These are phyloP conservation scores for Boletus rubroflammeus DNA, from an alignment of 768 basidiomycete genomes.

Conservation along the genomic window DNA sequence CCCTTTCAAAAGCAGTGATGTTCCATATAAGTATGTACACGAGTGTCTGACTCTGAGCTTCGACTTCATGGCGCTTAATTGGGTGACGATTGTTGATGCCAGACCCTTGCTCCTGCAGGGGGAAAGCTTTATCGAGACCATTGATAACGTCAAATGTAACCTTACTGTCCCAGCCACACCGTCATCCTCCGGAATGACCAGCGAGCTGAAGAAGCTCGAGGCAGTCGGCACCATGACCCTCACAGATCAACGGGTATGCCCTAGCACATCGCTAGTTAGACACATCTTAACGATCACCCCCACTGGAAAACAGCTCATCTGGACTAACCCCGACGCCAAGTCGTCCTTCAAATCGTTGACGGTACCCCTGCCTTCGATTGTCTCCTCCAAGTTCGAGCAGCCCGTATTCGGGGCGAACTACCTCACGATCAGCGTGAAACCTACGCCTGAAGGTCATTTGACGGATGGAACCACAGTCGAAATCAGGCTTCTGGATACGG, in stretches of 20 bases:
- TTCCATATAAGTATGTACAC: neutral
- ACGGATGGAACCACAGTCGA: constrained; percentile 61
- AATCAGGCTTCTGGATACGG: constrained; percentile 61
- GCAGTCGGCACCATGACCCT: constrained; percentile 57
- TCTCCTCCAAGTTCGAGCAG: constrained; percentile 72
- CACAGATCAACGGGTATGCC: constrained; percentile 69
- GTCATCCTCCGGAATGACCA: constrained; percentile 48
- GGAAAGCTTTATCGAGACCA: constrained; percentile 54
- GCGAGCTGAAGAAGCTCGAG: constrained; percentile 55
- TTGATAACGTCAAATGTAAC: constrained; percentile 58
- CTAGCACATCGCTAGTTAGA: neutral
- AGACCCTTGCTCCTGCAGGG: constrained; percentile 60
- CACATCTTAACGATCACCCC: constrained; percentile 3
- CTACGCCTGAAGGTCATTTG: constrained; percentile 64
- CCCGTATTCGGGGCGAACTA: constrained; percentile 71
- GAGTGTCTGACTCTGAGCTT: neutral
- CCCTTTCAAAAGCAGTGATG: neutral
- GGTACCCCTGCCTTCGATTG: constrained; percentile 59
- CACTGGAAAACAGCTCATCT: constrained; percentile 53
- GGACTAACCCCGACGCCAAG: constrained; percentile 39
- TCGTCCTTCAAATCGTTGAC: constrained; percentile 42
- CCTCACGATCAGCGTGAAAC: constrained; percentile 61
- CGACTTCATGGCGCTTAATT: constrained; percentile 69
- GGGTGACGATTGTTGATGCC: constrained; percentile 59
- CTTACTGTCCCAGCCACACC: constrained; percentile 55